Percentiles rank a stretch among this genome's conserved stretches.
phyloP scores from a whole-genome alignment of 1,139 yeast genomes.

The Cylindricascospora bacillispora region DNA sequence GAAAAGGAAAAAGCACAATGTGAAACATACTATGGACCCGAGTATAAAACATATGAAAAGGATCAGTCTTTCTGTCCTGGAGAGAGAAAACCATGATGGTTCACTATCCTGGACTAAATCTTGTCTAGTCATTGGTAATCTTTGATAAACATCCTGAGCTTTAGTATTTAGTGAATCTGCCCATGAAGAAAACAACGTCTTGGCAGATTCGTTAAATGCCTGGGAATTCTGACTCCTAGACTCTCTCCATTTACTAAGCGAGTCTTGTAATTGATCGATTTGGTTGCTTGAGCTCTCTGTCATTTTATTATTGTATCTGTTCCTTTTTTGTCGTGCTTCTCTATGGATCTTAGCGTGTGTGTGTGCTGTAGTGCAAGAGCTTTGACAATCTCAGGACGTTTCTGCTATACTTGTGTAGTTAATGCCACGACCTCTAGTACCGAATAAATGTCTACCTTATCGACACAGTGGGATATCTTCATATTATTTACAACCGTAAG shows the following conservation, averaged over 20 bases:
- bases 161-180: conserved; percentile 30
- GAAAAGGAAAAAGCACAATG: conserved; percentile 66
- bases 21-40: conserved; percentile 70
- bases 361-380: too few species aligned
- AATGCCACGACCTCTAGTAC: too few species aligned
- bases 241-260: conserved; percentile 29
- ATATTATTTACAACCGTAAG: too few species aligned
- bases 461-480: too few species aligned
- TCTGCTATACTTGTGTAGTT: too few species aligned
- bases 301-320: conserved; percentile 7
- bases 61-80: conserved; percentile 68
- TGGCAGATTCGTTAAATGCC: conserved; percentile 26
- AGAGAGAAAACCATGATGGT: conserved; percentile 46
- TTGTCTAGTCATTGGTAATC: conserved; percentile 41
- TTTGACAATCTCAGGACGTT: too few species aligned
- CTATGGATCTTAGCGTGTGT: too few species aligned
- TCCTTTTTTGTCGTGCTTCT: background rate
- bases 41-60: conserved; percentile 68
- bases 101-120: conserved; percentile 39
- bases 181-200: conserved; percentile 28
- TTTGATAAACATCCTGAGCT: conserved; percentile 35
- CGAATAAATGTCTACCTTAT: too few species aligned
- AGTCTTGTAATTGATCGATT: conserved; percentile 25
- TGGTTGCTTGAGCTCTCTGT: conserved; percentile 9
- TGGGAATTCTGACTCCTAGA: conserved; percentile 18